Evolutionary conservation across 148 eudicot genomes (phyloP), one percentile per base, ranked within the genome.

Genomic region (Chenopodium berlandieri): DNA sequence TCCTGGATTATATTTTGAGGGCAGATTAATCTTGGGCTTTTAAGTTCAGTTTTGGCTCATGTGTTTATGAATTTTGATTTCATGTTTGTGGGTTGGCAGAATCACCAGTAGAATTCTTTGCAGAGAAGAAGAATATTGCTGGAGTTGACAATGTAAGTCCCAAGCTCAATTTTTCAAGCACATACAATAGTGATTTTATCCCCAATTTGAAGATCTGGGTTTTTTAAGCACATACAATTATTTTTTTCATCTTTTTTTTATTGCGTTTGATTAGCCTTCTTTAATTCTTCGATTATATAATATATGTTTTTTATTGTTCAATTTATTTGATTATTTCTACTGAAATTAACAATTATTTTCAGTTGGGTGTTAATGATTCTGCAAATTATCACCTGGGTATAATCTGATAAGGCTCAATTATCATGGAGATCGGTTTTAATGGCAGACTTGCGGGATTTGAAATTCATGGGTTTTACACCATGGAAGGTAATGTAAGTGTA

Each of bases 381-480:
- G 25, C 12, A 71, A 71, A 71, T 5, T 3, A 68, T 10, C 72
- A 30, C 30, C 44, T 80, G 77, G 82, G 77, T 23, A 40, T 79
- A 68, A 25, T 9, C 67, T 32, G 3, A 69, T 34, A 73, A 20
- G 32, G 56, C 69, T 78, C 52, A 62, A 19, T 47, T 40, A 62
- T 44, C 23, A 88, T 90, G 93, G 91, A 89, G 62, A 75, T 46
- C 70, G 76, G 47, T 73, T 78, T 65, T 31, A 19, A 79, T 9
- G 84, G 80, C 71, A 80, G 70, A 11, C 91, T 94, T 50, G 79
- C 64, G 11, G 97, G 94, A 46, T 86, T 78, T 75, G 97, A 94
- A 56, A 89, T 87, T 87, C 97, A 91, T 90, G 98, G 98, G 1
- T 94, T 94, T 79, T 87, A 60, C 40, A 93, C 97, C 50, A 84